A percentile compares a stretch with the other conserved stretches of the same genome.
Evolutionary conservation across 371 early-diverging fungal genomes (phyloP).

Genomic region (Vairimorpha necatrix): DNA sequence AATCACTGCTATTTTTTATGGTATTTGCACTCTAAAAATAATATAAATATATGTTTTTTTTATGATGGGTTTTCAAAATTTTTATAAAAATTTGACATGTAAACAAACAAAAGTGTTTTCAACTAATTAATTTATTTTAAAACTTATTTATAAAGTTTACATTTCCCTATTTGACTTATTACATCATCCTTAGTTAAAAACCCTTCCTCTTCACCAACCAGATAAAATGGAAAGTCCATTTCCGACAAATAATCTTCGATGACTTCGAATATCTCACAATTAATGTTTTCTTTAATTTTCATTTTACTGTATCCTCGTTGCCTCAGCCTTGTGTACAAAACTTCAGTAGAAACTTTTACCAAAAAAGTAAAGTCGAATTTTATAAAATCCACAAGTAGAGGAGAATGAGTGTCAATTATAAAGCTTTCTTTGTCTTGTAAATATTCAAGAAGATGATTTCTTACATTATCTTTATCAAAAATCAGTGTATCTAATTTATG

Average conservation of each 20-base stretch:
- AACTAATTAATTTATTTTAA: no score
- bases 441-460: slow-evolving; percentile 40
- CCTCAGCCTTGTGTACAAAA: slow-evolving; percentile 75
- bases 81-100: no score
- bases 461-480: slow-evolving; percentile 80
- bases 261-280: slow-evolving; percentile 94
- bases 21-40: no score
- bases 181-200: slow-evolving; percentile 2
- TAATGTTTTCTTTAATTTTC: slow-evolving; percentile 87
- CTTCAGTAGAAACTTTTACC: slow-evolving; percentile 72
- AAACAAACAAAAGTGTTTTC: no score
- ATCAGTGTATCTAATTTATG: slow-evolving; percentile 79
- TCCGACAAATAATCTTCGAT: slow-evolving; percentile 80
- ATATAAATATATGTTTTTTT: no score
- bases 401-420: slow-evolving; percentile 64
- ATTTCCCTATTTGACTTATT: neutral
- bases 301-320: slow-evolving; percentile 74
- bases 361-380: slow-evolving; percentile 91
- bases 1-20: no score
- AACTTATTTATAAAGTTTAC: neutral
- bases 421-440: slow-evolving; percentile 35
- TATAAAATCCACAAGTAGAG: slow-evolving; percentile 37
- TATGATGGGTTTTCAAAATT: no score
- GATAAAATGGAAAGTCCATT: slow-evolving; percentile 67
- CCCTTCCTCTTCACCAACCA: neutral